These are phyloP conservation scores for Papiliotrema laurentii DNA, from an alignment of 1,284 basidiomycete genomes.

Conservation along the genomic window DNA sequence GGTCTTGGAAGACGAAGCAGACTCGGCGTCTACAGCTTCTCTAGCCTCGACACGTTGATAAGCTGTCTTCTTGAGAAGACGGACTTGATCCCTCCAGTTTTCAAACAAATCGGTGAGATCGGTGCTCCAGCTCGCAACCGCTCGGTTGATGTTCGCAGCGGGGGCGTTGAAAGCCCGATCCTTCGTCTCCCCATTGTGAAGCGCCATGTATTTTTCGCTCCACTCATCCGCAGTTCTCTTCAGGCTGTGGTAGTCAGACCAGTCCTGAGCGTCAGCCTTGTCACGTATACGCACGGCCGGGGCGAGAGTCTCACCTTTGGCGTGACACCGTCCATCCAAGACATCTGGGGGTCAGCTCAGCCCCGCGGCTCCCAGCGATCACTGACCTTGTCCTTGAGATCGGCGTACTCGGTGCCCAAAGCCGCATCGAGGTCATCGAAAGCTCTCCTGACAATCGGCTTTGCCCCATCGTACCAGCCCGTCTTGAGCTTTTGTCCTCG, in stretches of 20 bases:
- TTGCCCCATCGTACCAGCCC: constrained; percentile 15
- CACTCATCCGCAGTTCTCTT: constrained; percentile 23
- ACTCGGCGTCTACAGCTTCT: constrained; percentile 20
- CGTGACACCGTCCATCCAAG: constrained; percentile 21
- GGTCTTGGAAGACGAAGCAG: constrained; percentile 6
- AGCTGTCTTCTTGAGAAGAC: constrained; percentile 25
- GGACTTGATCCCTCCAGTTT: constrained; percentile 25
- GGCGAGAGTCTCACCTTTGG: constrained; percentile 14
- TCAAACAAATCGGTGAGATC: constrained; percentile 38
- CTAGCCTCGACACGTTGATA: constrained; percentile 34
- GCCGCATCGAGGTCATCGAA: constrained; percentile 22
- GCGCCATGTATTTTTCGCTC: constrained; percentile 26
- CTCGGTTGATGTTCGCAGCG: constrained; percentile 13
- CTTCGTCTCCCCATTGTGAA: constrained; percentile 22
- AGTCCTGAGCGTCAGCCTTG: constrained; percentile 18
- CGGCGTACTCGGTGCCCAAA: constrained; percentile 28
- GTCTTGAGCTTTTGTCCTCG: constrained; percentile 19
- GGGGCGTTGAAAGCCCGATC: constrained; percentile 16
- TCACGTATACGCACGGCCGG: not conserved
- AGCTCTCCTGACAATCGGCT: constrained; percentile 20
- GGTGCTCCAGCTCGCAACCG: constrained; percentile 21
- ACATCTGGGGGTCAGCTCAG: constrained; percentile 12
- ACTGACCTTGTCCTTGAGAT: constrained; percentile 32
- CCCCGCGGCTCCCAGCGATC: not conserved
- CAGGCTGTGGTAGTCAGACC: constrained; percentile 27